Evolutionary conservation across 2,329 filamentous ascomycete genomes (phyloP), one percentile per base, ranked within the genome.

Genomic region (Cryphonectria radicalis): DNA sequence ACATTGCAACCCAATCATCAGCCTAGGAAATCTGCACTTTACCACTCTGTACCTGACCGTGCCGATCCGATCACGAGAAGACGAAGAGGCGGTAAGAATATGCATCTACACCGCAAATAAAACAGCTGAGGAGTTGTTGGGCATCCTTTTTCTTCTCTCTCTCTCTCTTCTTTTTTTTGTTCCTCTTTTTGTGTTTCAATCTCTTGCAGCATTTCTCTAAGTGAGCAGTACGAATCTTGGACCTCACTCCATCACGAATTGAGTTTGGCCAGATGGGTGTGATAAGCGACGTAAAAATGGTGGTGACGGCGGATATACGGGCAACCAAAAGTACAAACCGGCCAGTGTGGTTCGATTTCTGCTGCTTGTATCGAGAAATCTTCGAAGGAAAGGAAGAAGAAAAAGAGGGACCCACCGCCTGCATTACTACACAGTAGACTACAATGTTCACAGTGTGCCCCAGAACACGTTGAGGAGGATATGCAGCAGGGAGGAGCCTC

Each of bases 341-440:
- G 62, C 32, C 55, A 7, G 17, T 11, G 42, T 63, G 71, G 66
- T 67, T 68, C 65, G 71, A 70, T 70, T 69, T 11, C 10, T 66
- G 71, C 68, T 66, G 71, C 66, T 68, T 73, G 62, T 65, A 68
- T 70, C 71, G 66, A 71, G 68, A 71, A 68, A 66, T 68, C 65
- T 73, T 70, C 68, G 43, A 68, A 63, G 25, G 42, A n/a, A 11
- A 50, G 8, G 10, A 11, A n/a, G 17, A n/a, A 50, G 10, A 11
- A 50, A n/a, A 50, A 50, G 6, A 50, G 62, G 62, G 67, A 59
- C 42, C 64, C 66, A 64, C 63, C 62, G 53, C 43, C 65, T 63
- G 46, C 64, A 70, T 63, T 63, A 60, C 69, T 35, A 14, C 37
- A 40, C 37, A 40, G 50, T 19, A 32, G 25, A 28, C 35, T 14